phyloP scores from a whole-genome alignment of 1,284 basidiomycete species.

The Malassezia yamatoensis region DNA sequence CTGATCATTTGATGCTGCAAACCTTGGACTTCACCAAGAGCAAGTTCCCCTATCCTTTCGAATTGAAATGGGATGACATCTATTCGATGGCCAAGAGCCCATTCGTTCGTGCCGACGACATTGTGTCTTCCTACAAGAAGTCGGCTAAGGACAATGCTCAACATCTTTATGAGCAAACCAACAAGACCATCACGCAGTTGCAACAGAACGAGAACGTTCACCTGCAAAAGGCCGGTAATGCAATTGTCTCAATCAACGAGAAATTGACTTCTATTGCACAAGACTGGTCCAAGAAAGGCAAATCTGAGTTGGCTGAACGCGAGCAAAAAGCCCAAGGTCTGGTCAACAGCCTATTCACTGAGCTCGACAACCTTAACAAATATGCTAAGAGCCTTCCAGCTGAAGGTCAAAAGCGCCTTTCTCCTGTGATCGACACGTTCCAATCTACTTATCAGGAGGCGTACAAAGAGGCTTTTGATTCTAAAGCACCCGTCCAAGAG shows the following conservation, averaged over 20 bases:
- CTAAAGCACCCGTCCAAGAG: slow-evolving; percentile 28
- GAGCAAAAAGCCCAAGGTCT: slow-evolving; percentile 35
- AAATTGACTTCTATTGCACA: slow-evolving; percentile 34
- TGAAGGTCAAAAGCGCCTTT: slow-evolving; percentile 39
- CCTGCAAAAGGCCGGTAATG: slow-evolving; percentile 27
- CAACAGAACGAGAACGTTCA: slow-evolving; percentile 36
- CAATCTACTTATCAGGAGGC: slow-evolving; percentile 38
- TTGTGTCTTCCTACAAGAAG: slow-evolving; percentile 27
- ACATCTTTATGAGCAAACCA: slow-evolving; percentile 12
- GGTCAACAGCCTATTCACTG: slow-evolving; percentile 1
- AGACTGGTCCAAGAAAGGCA: slow-evolving; percentile 28
- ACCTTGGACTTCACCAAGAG: slow-evolving; percentile 39
- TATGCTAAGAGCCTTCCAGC: slow-evolving; percentile 36
- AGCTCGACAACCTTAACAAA: slow-evolving; percentile 39
- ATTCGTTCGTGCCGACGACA: slow-evolving; percentile 24
- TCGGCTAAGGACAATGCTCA: slow-evolving; percentile 24
- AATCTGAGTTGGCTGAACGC: slow-evolving; percentile 34
- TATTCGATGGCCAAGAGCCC: slow-evolving; percentile 28
- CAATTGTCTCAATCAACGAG: slow-evolving; percentile 20
- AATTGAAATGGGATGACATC: slow-evolving; percentile 36
- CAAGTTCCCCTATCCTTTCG: slow-evolving; percentile 45
- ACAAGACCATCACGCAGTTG: slow-evolving; percentile 39
- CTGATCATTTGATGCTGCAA: slow-evolving; percentile 36
- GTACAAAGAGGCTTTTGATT: slow-evolving; percentile 36
- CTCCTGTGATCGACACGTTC: slow-evolving; percentile 39